Conservation (phyloP, 306 rosid genomes). For the Mucuna pruriens region DNA sequence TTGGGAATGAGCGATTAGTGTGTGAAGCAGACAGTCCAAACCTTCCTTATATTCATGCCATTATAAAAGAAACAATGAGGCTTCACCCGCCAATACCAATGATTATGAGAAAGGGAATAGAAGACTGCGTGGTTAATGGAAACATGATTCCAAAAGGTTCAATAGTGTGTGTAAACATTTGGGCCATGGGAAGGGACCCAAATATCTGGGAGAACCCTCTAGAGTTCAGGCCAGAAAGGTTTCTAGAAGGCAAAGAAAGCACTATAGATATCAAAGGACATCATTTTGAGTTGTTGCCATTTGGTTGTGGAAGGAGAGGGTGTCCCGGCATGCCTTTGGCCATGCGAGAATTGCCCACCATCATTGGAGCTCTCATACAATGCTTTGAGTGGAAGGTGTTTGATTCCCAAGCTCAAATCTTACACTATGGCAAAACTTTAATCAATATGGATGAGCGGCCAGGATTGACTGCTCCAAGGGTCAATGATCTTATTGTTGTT, state of each 20-base stretch:
- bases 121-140: slow-evolving; percentile 38
- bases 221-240: slow-evolving; percentile 48
- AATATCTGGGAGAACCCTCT: slow-evolving; percentile 45
- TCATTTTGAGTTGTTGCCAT: slow-evolving; percentile 49
- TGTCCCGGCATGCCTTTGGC: slow-evolving; percentile 60
- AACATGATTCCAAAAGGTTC: slow-evolving; percentile 44
- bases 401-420: background rate
- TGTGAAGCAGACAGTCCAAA: slow-evolving; percentile 51
- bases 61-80: slow-evolving; percentile 54
- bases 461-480: slow-evolving; percentile 59
- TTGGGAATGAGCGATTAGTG: slow-evolving; percentile 36
- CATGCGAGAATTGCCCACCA: slow-evolving; percentile 46
- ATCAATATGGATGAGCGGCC: slow-evolving; percentile 55
- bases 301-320: slow-evolving; percentile 63
- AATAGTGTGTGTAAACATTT: slow-evolving; percentile 39
- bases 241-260: slow-evolving; percentile 13
- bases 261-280: slow-evolving; percentile 37
- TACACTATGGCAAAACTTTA: background rate
- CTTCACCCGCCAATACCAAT: slow-evolving; percentile 56
- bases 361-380: slow-evolving; percentile 51
- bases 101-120: slow-evolving; percentile 44
- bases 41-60: slow-evolving; percentile 58
- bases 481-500: slow-evolving; percentile 46
- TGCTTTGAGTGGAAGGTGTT: slow-evolving; percentile 58
- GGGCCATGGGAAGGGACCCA: slow-evolving; percentile 45